Conservation (phyloP, 2,329 filamentous ascomycete genomes). For the Diaporthe ilicicola region DNA sequence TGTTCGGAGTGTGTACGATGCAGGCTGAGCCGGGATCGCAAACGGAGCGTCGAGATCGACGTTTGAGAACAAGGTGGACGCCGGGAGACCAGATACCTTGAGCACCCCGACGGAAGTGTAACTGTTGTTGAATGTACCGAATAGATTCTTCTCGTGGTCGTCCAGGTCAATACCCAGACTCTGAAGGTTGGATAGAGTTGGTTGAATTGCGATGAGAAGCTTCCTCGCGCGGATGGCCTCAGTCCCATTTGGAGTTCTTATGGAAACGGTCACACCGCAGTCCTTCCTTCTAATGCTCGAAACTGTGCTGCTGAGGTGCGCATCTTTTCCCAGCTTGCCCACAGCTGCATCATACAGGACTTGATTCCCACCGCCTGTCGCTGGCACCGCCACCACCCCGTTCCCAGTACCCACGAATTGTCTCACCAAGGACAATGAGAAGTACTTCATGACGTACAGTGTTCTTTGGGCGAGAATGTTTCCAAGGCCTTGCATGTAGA, state of each 20-base stretch:
- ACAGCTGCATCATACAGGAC: neutral
- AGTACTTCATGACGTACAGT: slow-evolving; percentile 6
- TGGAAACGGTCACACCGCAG: neutral
- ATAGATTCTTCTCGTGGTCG: neutral
- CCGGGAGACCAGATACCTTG: neutral
- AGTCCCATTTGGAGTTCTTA: neutral
- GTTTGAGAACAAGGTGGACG: neutral
- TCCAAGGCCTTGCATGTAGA: neutral
- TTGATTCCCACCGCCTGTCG: neutral
- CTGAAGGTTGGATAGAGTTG: neutral
- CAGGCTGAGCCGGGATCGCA: neutral
- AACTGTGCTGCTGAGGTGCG: neutral
- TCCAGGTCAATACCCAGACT: neutral
- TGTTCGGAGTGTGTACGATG: neutral
- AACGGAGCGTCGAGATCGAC: neutral
- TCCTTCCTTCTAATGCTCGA: neutral
- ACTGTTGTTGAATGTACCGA: neutral
- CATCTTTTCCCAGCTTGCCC: neutral
- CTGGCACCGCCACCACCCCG: neutral
- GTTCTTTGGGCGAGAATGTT: neutral
- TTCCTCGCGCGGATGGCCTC: neutral
- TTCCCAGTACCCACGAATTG: neutral
- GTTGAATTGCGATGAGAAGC: slow-evolving; percentile 2
- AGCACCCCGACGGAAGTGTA: neutral
- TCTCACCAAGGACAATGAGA: neutral